Base-by-base conservation (phyloP, 2,329 filamentous ascomycete genomes). In the Fusarium buharicum region DNA sequence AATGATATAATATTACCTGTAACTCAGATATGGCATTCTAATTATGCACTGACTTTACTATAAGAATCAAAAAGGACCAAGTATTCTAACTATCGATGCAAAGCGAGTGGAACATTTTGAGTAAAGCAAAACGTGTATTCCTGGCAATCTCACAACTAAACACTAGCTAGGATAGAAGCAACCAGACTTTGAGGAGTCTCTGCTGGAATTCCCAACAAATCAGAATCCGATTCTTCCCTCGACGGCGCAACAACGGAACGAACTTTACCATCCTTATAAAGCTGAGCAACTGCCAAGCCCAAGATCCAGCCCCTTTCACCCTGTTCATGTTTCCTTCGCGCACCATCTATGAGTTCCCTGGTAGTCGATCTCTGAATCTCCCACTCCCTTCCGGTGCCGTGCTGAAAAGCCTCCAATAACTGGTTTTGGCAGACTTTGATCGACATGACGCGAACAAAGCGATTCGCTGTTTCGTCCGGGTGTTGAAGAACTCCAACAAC, bases 401-500 rank as follows among this genome's bases (percentile, higher is more conserved):
- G 38, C 16, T 59, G 44, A 1, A 63, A 59, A 0, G 58, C 62
- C 3, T 55, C 31, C 1, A 65, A 3, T 2, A 66, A 16, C 1
- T 66, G 53, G 1, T 63, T 65, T 8, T 66, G 62, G 13, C 53
- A 63, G 1, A 34, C 46, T 18, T 63, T 66, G 33, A 65, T 59
- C 2, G 62, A 65, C 17, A 66, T 24, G 3, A 59, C 58, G 7
- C 36, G 49, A n/a, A 66, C 49, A 3, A 44, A 41, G 2, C 47
- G 46, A 16, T 66, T 65, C 4, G 43, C 53, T 4, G 62, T 65
- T 17, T 54, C 58, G 4, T 49, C 37, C 1, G 58, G 49, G 14
- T 50, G 50, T 4, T 65, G 41, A 4, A 65, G 39, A 3, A 65
- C 37, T 10, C 62, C 62, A 6, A 55, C 49, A 4, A 66, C 58